A percentile compares a stretch with the other conserved stretches of the same genome.
These are phyloP conservation scores for Cercospora nicotianae DNA, from an alignment of 2,329 filamentous ascomycete genomes.

Conservation along the genomic window DNA sequence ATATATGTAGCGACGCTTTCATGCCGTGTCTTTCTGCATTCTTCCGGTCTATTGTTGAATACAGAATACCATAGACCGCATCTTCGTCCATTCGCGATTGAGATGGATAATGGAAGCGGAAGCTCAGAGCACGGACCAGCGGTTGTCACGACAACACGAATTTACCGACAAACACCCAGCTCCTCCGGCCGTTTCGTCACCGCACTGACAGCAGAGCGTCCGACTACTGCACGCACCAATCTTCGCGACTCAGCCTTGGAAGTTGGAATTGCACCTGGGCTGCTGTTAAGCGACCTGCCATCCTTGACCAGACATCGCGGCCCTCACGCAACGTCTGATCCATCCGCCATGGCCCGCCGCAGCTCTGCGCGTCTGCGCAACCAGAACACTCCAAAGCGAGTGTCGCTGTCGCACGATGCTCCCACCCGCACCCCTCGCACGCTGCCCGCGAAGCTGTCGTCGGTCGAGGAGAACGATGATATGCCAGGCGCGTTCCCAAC, in stretches of 20 bases:
- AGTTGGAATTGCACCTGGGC: not conserved
- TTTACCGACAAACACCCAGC: conserved; percentile 2
- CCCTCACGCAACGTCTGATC: not conserved
- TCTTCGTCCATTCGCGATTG: no score
- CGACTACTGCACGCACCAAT: conserved; percentile 12
- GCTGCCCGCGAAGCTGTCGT: conserved; percentile 43
- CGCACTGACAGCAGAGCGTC: not conserved
- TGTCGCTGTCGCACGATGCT: conserved; percentile 39
- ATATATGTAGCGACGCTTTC: not conserved
- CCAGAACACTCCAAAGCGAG: conserved; percentile 37
- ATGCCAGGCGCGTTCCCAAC: conserved; percentile 40
- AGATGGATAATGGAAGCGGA: no score
- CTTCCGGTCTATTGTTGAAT: not conserved
- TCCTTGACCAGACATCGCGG: not conserved
- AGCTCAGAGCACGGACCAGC: not conserved
- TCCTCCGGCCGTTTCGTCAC: not conserved
- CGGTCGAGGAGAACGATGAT: conserved; percentile 49
- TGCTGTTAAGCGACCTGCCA: conserved; percentile 9
- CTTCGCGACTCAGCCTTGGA: conserved; percentile 4
- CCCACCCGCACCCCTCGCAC: conserved; percentile 35
- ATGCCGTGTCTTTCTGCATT: not conserved
- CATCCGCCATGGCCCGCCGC: conserved; percentile 36
- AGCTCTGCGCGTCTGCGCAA: conserved; percentile 38
- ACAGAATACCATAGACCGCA: not conserved
- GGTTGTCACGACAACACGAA: not conserved